phyloP scores from a whole-genome alignment of 164 flowering plant species.

The Piper longum region DNA sequence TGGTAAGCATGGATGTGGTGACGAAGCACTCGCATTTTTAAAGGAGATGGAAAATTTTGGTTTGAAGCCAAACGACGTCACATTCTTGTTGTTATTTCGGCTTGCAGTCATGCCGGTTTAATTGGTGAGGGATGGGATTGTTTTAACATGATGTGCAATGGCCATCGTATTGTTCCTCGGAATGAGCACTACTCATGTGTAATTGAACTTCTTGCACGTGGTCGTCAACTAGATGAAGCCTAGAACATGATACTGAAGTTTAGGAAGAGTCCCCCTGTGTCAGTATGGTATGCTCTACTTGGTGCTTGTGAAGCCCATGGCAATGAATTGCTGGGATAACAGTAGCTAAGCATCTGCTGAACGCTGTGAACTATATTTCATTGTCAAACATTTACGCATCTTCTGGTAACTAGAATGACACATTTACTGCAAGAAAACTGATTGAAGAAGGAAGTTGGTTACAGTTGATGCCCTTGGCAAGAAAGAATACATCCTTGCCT shows the following conservation, averaged over 20 bases:
- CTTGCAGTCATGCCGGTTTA: slow-evolving; percentile 23
- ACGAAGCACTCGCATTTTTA: slow-evolving; percentile 17
- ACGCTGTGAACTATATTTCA: slow-evolving; percentile 30
- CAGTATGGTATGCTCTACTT: slow-evolving; percentile 21
- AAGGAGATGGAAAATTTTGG: slow-evolving; percentile 9
- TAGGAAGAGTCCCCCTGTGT: slow-evolving; percentile 12
- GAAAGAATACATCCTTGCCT: slow-evolving; percentile 1
- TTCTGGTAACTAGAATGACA: slow-evolving; percentile 40
- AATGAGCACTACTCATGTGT: slow-evolving; percentile 21
- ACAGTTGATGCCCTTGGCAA: slow-evolving; percentile 22
- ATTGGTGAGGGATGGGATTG: slow-evolving; percentile 20
- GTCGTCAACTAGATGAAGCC: slow-evolving; percentile 16
- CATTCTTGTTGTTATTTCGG: slow-evolving; percentile 21
- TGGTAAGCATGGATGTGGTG: slow-evolving; percentile 19
- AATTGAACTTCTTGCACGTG: slow-evolving; percentile 25
- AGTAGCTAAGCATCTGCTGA: slow-evolving; percentile 13
- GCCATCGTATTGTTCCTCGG: slow-evolving; percentile 13
- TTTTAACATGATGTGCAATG: slow-evolving; percentile 14
- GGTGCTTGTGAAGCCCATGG: slow-evolving; percentile 16
- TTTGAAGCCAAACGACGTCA: slow-evolving; percentile 15
- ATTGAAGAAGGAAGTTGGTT: slow-evolving; percentile 46
- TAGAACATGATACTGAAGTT: slow-evolving; percentile 9
- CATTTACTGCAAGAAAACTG: slow-evolving; percentile 20
- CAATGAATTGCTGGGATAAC: slow-evolving; percentile 11
- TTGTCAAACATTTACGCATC: slow-evolving; percentile 35